A percentile compares a stretch with the other conserved stretches of the same genome.
These are phyloP conservation scores for Mycena vulgaris DNA, from an alignment of 768 basidiomycete species.

Conservation along the genomic window DNA sequence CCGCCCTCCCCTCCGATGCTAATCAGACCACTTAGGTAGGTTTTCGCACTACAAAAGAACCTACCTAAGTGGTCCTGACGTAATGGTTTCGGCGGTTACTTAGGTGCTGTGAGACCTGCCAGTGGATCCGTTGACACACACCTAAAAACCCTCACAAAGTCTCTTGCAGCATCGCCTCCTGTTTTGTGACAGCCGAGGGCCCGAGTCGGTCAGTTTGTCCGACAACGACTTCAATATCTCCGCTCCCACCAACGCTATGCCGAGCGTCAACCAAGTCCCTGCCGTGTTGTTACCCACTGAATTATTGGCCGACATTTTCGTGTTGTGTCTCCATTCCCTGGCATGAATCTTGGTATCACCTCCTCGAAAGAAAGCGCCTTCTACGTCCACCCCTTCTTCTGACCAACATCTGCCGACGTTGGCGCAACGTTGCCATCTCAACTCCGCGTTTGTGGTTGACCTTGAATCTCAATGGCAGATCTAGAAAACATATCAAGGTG, in stretches of 20 bases:
- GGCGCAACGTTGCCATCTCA: slow-evolving; percentile 3
- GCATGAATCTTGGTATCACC: background rate
- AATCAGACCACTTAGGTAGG: too few species aligned
- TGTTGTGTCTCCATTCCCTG: background rate
- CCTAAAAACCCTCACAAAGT: too few species aligned
- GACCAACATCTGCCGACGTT: slow-evolving; percentile 4
- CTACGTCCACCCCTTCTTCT: slow-evolving; percentile 10
- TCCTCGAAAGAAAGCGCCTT: background rate
- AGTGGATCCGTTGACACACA: too few species aligned
- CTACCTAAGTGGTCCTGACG: too few species aligned
- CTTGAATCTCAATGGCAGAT: background rate
- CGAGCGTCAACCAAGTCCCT: background rate
- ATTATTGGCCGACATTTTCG: slow-evolving; percentile 12
- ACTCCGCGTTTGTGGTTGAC: slow-evolving; percentile 11
- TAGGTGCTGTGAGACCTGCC: too few species aligned
- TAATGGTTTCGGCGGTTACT: too few species aligned
- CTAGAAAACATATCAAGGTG: background rate
- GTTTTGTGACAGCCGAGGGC: too few species aligned
- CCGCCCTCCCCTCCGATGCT: too few species aligned
- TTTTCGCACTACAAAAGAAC: too few species aligned
- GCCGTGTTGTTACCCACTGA: slow-evolving; percentile 1
- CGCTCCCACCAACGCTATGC: background rate
- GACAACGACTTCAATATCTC: background rate
- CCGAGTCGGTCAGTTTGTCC: too few species aligned
- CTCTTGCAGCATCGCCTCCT: too few species aligned